Conservation (phyloP, 306 rosid genomes). For the Clitoria ternatea region DNA sequence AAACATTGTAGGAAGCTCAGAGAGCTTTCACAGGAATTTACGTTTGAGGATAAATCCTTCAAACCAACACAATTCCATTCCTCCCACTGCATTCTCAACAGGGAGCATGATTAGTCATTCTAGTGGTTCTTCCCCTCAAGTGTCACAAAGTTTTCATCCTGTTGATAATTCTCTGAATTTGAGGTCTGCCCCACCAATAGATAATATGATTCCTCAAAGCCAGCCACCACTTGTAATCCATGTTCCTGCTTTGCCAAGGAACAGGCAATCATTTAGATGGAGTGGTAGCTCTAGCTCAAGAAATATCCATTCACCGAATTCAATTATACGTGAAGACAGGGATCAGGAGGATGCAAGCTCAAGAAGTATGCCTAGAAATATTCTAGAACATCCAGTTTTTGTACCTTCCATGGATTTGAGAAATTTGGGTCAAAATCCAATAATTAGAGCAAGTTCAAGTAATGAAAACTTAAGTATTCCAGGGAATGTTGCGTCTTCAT, state of each 20-base stretch:
- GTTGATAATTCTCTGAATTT: constrained; percentile 52
- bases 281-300: constrained; percentile 64
- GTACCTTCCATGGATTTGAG: constrained; percentile 64
- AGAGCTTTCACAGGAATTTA: constrained; percentile 61
- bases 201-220: constrained; percentile 54
- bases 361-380: constrained; percentile 55
- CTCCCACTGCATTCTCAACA: constrained; percentile 38
- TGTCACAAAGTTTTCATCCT: constrained; percentile 47
- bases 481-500: constrained; percentile 66
- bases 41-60: constrained; percentile 67
- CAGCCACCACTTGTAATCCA: constrained; percentile 45
- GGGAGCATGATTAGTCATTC: constrained; percentile 61
- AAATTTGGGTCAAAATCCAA: constrained; percentile 49
- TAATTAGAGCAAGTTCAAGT: constrained; percentile 35
- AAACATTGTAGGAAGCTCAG: constrained; percentile 44
- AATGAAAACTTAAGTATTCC: constrained; percentile 51
- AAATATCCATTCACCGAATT: constrained; percentile 44
- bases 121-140: constrained; percentile 46
- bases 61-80: constrained; percentile 47
- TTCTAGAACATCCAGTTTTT: constrained; percentile 63
- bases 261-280: constrained; percentile 63
- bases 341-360: constrained; percentile 56
- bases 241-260: constrained; percentile 65
- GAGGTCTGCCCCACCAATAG: constrained; percentile 52
- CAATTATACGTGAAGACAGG: constrained; percentile 43